phyloP scores from a whole-genome alignment of 1,284 basidiomycete genomes.

The Cryptococcus sp. region DNA sequence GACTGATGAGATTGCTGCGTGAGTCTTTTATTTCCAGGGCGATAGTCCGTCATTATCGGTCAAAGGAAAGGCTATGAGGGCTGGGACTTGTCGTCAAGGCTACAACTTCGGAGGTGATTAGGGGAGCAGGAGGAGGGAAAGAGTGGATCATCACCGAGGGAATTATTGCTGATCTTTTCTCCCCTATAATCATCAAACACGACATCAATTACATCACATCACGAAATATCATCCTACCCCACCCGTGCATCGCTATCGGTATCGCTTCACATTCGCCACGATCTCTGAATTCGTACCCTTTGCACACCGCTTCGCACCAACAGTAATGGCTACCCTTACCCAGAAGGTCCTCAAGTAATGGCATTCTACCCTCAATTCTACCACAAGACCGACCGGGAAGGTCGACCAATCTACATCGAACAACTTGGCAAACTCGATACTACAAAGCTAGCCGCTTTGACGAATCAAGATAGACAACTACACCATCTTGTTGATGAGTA shows the following conservation, averaged over 20 bases:
- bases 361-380: constrained; percentile 95
- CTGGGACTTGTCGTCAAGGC: too few relatives aligned
- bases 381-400: constrained; percentile 95
- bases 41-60: too few relatives aligned
- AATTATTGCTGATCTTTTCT: too few relatives aligned
- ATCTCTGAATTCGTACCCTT: not conserved
- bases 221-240: not conserved
- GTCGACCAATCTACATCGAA: constrained; percentile 93
- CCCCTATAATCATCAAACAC: not conserved
- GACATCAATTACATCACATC: not conserved
- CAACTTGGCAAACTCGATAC: constrained; percentile 87
- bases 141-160: too few relatives aligned
- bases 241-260: too few relatives aligned
- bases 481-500: constrained; percentile 89
- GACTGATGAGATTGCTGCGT: constrained; percentile 83
- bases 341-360: constrained; percentile 76
- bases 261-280: not conserved
- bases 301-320: constrained; percentile 1
- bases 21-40: constrained; percentile 33
- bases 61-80: too few relatives aligned
- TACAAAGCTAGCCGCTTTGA: constrained; percentile 71
- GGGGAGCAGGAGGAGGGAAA: too few relatives aligned
- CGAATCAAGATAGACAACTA: constrained; percentile 83
- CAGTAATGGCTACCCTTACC: constrained; percentile 79
- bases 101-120: too few relatives aligned